Percentiles rank a stretch among this genome's conserved stretches.
Conservation (phyloP, 2,329 filamentous ascomycete species). For the Penicillium vulpinum region DNA sequence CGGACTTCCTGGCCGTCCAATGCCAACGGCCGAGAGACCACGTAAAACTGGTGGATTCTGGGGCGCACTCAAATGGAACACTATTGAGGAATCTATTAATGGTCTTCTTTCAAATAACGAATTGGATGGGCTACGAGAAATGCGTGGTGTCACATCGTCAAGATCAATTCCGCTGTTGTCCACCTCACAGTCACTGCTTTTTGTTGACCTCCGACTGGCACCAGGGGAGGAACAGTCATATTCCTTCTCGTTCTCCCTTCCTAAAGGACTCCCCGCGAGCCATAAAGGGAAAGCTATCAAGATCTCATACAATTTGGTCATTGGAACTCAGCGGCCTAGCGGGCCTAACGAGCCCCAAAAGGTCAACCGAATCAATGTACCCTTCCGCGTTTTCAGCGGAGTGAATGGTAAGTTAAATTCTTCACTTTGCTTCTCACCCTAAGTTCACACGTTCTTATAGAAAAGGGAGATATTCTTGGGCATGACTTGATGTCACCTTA, state of each 20-base stretch:
- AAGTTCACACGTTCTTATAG: slow-evolving; percentile 37
- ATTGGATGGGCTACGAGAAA: slow-evolving; percentile 90
- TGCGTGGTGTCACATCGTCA: slow-evolving; percentile 82
- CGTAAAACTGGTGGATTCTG: slow-evolving; percentile 76
- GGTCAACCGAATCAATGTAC: slow-evolving; percentile 86
- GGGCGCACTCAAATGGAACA: slow-evolving; percentile 82
- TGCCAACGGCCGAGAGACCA: slow-evolving; percentile 30
- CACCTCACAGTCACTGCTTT: slow-evolving; percentile 91
- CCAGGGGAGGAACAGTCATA: slow-evolving; percentile 88
- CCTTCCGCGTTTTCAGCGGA: slow-evolving; percentile 88
- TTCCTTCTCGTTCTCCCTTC: slow-evolving; percentile 82
- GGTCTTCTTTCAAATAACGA: slow-evolving; percentile 84
- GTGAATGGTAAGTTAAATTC: slow-evolving; percentile 65
- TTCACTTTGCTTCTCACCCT: not conserved
- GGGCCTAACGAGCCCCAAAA: slow-evolving; percentile 73
- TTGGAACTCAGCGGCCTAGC: slow-evolving; percentile 85
- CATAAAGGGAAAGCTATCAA: slow-evolving; percentile 93
- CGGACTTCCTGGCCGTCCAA: slow-evolving; percentile 64
- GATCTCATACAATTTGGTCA: slow-evolving; percentile 84
- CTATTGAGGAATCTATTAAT: slow-evolving; percentile 81
- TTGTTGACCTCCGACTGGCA: slow-evolving; percentile 83
- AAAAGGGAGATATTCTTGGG: slow-evolving; percentile 79
- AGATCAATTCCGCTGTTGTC: slow-evolving; percentile 89
- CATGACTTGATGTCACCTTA: slow-evolving; percentile 96
- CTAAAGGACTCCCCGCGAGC: slow-evolving; percentile 83